These are phyloP conservation scores for Phytopythium vexans DNA, from an alignment of 352 stramenopile species.

Conservation along the genomic window DNA sequence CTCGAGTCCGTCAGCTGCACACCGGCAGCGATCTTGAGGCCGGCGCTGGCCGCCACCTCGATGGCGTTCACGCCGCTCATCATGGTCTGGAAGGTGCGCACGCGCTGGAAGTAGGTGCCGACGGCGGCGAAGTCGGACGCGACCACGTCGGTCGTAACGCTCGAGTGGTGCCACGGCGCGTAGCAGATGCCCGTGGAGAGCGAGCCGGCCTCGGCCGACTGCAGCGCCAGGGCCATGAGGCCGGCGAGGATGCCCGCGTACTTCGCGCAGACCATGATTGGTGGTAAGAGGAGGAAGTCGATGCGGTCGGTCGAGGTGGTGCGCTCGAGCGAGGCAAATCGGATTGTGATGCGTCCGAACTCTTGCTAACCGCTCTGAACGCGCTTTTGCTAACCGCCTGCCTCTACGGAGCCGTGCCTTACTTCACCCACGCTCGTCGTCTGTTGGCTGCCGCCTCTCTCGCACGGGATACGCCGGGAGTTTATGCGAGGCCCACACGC, in stretches of 20 bases:
- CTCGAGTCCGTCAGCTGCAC: constrained; percentile 53
- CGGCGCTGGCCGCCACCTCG: constrained; percentile 27
- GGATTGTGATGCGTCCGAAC: constrained; percentile 5
- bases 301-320: constrained; percentile 1
- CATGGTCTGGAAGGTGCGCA: constrained; percentile 69
- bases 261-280: constrained; percentile 31
- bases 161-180: constrained; percentile 50
- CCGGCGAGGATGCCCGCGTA: constrained; percentile 31
- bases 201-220: constrained; percentile 13
- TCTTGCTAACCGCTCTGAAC: no score
- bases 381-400: no score
- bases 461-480: no score
- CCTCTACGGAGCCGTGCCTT: no score
- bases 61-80: constrained; percentile 55
- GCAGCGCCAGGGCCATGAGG: constrained; percentile 11
- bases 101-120: constrained; percentile 42
- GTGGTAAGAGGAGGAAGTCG: not conserved
- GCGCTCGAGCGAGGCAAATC: not conserved
- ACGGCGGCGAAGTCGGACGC: constrained; percentile 28
- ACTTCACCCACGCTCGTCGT: no score
- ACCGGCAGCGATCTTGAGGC: constrained; percentile 55
- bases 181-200: constrained; percentile 49
- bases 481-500: no score
- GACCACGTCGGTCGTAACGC: constrained; percentile 29
- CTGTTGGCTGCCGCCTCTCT: no score